These are phyloP conservation scores for Dictyostelium citrinum DNA, from an alignment of 78 protist genomes.

Conservation along the genomic window DNA sequence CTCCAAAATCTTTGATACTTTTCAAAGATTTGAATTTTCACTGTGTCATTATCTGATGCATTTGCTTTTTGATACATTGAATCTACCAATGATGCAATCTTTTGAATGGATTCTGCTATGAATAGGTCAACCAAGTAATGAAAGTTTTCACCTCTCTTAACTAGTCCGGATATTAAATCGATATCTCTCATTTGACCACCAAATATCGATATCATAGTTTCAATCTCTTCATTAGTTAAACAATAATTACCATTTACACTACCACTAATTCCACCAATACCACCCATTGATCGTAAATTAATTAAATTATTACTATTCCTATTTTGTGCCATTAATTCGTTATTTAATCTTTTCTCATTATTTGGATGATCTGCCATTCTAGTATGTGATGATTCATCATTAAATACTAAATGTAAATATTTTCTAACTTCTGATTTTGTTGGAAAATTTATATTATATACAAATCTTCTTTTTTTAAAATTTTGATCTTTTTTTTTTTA, in stretches of 20 bases:
- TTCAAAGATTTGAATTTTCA: constrained; percentile 23
- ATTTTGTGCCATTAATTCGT: background rate
- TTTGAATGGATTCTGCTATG: constrained; percentile 43
- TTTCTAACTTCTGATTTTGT: background rate
- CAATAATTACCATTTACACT: background rate
- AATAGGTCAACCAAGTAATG: constrained; percentile 29
- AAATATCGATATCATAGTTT: constrained; percentile 8
- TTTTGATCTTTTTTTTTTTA: background rate
- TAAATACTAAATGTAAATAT: constrained; percentile 23
- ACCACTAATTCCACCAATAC: background rate
- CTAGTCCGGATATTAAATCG: constrained; percentile 43
- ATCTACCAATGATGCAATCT: constrained; percentile 26
- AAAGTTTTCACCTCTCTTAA: constrained; percentile 36
- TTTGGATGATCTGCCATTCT: background rate
- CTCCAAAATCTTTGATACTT: constrained; percentile 46
- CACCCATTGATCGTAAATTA: no score
- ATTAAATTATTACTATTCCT: no score
- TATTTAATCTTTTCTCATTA: background rate
- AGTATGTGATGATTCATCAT: constrained; percentile 5
- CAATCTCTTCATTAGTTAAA: constrained; percentile 9
- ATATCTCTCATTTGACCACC: constrained; percentile 74
- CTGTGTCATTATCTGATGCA: background rate
- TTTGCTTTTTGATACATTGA: constrained; percentile 68
- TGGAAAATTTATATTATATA: constrained; percentile 60
- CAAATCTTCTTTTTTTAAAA: constrained; percentile 68